phyloP scores from a whole-genome alignment of 2,329 filamentous ascomycete species.

The Herpotrichia juniperi region DNA sequence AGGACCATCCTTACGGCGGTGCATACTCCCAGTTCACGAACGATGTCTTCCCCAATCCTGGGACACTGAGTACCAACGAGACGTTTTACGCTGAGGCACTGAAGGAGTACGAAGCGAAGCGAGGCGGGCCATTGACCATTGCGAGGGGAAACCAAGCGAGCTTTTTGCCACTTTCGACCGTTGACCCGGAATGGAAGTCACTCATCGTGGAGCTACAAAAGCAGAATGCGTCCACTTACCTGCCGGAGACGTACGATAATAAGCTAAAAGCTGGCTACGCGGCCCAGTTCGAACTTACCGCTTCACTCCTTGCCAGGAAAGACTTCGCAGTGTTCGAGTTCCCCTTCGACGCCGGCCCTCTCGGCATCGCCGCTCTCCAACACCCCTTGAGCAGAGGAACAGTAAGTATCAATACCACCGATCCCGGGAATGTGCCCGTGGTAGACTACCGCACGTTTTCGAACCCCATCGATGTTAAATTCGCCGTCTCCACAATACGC shows the following conservation, averaged over 20 bases:
- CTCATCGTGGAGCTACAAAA: slow-evolving; percentile 12
- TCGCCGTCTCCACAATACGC: background rate
- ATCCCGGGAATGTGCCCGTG: slow-evolving; percentile 19
- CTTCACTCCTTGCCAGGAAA: slow-evolving; percentile 17
- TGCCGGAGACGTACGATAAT: slow-evolving; percentile 14
- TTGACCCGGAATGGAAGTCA: slow-evolving; percentile 5
- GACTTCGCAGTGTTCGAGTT: slow-evolving; percentile 31
- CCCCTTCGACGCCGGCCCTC: slow-evolving; percentile 16
- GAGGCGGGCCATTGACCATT: slow-evolving; percentile 38
- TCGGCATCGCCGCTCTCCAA: slow-evolving; percentile 23
- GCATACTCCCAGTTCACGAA: slow-evolving; percentile 29
- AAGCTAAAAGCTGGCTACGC: slow-evolving; percentile 3
- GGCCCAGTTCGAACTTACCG: slow-evolving; percentile 27
- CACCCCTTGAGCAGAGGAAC: slow-evolving; percentile 42
- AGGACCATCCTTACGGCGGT: slow-evolving; percentile 33
- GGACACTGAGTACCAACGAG: slow-evolving; percentile 30
- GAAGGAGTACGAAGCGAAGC: slow-evolving; percentile 36
- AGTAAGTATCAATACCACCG: slow-evolving; percentile 30
- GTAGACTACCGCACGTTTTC: slow-evolving; percentile 16
- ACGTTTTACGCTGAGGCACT: slow-evolving; percentile 40
- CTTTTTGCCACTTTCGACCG: slow-evolving; percentile 16
- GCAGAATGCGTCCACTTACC: slow-evolving; percentile 13
- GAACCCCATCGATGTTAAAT: slow-evolving; percentile 13
- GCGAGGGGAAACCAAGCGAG: slow-evolving; percentile 17
- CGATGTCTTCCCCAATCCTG: slow-evolving; percentile 27